Percentiles rank a stretch among this genome's conserved stretches.
Evolutionary conservation across 2,329 filamentous ascomycete genomes (phyloP).

Genomic region (Bipolaris sorokiniana): DNA sequence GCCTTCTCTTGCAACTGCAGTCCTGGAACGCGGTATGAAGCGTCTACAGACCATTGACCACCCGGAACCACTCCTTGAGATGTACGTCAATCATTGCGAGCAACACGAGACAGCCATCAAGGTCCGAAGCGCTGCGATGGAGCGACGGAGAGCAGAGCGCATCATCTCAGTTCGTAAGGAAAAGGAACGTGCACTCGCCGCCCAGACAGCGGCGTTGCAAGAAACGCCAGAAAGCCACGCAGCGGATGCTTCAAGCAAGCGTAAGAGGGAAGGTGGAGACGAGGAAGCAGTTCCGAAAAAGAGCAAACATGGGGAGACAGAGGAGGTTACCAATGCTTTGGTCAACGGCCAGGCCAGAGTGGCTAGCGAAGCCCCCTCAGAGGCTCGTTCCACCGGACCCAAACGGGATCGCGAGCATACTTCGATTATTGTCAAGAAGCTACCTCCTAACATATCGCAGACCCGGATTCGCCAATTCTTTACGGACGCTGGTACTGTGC

Average conservation of each 20-base stretch:
- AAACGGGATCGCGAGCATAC: constrained; percentile 92
- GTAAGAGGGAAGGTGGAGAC: constrained; percentile 70
- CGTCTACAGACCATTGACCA: constrained; percentile 69
- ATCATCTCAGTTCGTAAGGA: constrained; percentile 62
- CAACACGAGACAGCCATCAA: constrained; percentile 83
- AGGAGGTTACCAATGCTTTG: constrained; percentile 15
- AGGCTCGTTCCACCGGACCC: constrained; percentile 44
- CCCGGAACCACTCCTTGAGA: constrained; percentile 76
- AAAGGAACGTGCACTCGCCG: constrained; percentile 63
- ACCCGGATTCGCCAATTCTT: constrained; percentile 87
- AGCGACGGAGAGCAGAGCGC: constrained; percentile 67
- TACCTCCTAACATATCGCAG: constrained; percentile 73
- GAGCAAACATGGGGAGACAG: constrained; percentile 56
- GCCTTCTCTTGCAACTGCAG: constrained; percentile 74
- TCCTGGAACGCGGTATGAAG: constrained; percentile 74
- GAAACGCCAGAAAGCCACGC: constrained; percentile 25
- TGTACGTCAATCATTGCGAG: constrained; percentile 81
- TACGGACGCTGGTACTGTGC: constrained; percentile 84
- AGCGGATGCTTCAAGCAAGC: constrained; percentile 65
- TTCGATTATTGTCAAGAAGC: constrained; percentile 78
- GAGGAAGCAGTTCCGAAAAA: constrained; percentile 70
- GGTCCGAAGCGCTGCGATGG: constrained; percentile 75
- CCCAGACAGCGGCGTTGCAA: constrained; percentile 54
- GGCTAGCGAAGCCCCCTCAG: constrained; percentile 46
- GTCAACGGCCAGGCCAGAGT: constrained; percentile 26